phyloP scores from a whole-genome alignment of 208 protist species.

The Trypanosoma melophagium region DNA sequence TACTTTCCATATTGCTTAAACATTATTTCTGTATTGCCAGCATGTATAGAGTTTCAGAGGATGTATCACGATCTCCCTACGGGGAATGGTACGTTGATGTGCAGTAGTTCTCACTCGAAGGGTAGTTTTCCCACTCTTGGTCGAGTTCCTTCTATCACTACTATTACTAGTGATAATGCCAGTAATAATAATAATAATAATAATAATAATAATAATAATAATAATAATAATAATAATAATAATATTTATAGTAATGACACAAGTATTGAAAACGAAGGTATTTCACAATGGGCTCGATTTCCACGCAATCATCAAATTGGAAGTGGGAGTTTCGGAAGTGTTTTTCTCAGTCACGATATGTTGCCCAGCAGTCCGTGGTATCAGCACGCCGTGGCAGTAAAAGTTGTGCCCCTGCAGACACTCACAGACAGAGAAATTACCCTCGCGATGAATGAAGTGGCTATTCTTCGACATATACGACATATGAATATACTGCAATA shows the following conservation, averaged over 20 bases:
- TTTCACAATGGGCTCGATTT: conserved; percentile 58
- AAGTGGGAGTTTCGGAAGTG: conserved; percentile 65
- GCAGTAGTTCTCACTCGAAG: neutral
- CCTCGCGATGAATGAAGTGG: conserved; percentile 80
- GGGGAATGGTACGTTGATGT: neutral
- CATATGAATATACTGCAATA: conserved; percentile 86
- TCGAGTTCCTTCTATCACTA: too few relatives aligned
- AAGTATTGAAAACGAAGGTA: neutral
- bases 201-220: too few relatives aligned
- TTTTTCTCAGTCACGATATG: conserved; percentile 73
- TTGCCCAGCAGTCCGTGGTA: conserved; percentile 26
- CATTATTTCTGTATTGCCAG: too few relatives aligned
- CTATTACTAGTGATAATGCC: too few relatives aligned
- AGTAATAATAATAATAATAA: too few relatives aligned
- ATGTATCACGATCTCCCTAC: neutral
- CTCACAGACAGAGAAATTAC: conserved; percentile 65
- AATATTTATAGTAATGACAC: neutral
- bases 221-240: neutral
- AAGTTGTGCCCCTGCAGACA: conserved; percentile 49
- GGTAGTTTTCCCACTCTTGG: too few relatives aligned
- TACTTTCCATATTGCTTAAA: too few relatives aligned
- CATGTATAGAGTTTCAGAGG: too few relatives aligned
- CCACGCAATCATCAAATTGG: conserved; percentile 50
- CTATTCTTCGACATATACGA: conserved; percentile 60
- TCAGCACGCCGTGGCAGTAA: conserved; percentile 60